Conservation (phyloP, 129 eudicot species). For the Deinandra increscens region DNA sequence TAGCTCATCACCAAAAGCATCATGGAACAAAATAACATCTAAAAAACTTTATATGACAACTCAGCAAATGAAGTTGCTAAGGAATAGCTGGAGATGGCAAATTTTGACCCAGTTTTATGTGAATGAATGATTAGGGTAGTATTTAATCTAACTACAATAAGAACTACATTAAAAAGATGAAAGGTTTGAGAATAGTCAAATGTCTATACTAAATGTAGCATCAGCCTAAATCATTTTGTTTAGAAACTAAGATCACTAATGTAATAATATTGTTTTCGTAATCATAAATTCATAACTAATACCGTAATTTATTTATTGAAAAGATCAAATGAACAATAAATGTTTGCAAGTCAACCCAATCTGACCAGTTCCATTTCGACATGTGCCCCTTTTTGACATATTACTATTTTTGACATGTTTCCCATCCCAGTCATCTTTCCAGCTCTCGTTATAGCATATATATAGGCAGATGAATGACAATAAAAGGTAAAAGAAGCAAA, state of each 20-base stretch:
- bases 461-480: background rate
- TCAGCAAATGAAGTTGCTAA: background rate
- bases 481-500: background rate
- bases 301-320: background rate
- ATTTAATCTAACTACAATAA: background rate
- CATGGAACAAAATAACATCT: background rate
- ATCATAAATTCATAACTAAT: background rate
- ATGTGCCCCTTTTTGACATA: no score
- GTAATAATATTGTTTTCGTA: background rate
- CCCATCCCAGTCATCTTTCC: background rate
- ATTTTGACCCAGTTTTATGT: background rate
- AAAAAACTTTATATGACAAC: conserved; percentile 1
- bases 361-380: no score
- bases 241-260: background rate
- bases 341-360: no score
- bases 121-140: background rate
- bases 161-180: background rate
- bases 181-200: background rate
- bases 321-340: no score
- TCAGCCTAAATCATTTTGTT: background rate
- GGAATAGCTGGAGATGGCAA: background rate
- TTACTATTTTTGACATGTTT: background rate
- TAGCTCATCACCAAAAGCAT: conserved; percentile 3
- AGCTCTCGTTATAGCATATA: background rate
- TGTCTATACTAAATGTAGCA: background rate